Evolutionary conservation across 768 basidiomycete species (phyloP), one percentile per base, ranked within the genome.

Genomic region (Pleurotus giganteus): DNA sequence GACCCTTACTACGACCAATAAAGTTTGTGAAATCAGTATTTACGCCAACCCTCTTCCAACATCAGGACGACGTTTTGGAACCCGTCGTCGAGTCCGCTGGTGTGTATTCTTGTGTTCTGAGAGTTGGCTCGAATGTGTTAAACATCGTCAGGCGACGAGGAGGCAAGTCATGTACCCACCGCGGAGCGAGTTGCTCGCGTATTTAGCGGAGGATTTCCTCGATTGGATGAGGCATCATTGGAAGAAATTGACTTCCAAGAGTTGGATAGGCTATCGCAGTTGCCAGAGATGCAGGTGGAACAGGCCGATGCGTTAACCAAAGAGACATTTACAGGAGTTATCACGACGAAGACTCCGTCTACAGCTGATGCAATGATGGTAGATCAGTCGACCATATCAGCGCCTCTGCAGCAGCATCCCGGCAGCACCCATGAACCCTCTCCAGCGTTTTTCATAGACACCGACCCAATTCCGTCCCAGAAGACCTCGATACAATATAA

Each of bases 181-280:
- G 88, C 88, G 0, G 80, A 86, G n/a, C 76, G 73, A 8, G 81
- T 92, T 23, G 71, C 78, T 26, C 81, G 75, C 2, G 75, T 91
- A 1, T 91, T 91, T 70, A 80, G 78, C 56, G 75, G 68, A 7
- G 60, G 60, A 60, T 53, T 63, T 27, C 62, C 59, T 19, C 54
- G 54, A 42, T 49, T 60, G 21, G 55, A 65, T 39, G 75, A 72
- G 1, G 58, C 62, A 17, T 69, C 68, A 15, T 65, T 85, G 23
- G 78, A 82, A 63, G 83, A 83, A 61, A 73, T 90, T 12, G 84
- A 91, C 61, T 91, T 89, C 60, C 74, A 76, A 13, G 86, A 89
- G 45, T 61, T 86, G 39, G 80, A 68, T 1, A 74, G 71, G 56
- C 51, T 89, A 2, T 17, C 49, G 29, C 19, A 34, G 24, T 19